Base-by-base conservation (phyloP, 2,329 filamentous ascomycete genomes). In the Exserohilum rostratum region DNA sequence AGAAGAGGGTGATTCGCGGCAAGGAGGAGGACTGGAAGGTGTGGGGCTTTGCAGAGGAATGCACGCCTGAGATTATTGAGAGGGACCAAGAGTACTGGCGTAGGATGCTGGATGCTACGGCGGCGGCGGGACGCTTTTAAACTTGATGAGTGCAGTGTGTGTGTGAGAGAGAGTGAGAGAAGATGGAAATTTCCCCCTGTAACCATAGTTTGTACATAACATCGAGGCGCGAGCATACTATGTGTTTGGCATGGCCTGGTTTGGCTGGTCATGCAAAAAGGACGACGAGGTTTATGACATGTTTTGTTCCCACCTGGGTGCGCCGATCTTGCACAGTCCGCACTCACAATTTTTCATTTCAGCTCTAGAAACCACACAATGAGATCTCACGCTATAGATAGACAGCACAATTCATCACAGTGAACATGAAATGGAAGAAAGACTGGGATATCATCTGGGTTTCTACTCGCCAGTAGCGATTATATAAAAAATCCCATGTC, bases 31-130 rank as follows among this genome's bases (percentile, higher is more conserved):
- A 80, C 2, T 91, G 88, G 88, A 80, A 78, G 68, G 72, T 90
- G 46, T 88, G 87, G 83, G 88, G 88, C 12, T 88, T 85, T 17
- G 76, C 84, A 27, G 72, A 81, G 37, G 80, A 84, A 63, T 85
- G 82, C 33, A 72, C 65, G 25, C 59, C 60, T 4, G 58, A 62
- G 42, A 58, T 38, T 12, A 58, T 72, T 20, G 46, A 58, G 38
- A 55, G 60, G 35, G 65, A 69, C 13, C 67, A 69, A 35, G 44
- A 50, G 46, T 66, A 67, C 29, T 66, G 64, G 60, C 57, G 50
- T 20, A 53, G 60, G 49, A 61, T 58, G 44, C 17, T 70, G 37
- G 45, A 60, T 33, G 51, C 50, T 13, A 68, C 66, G 54, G 31
- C 50, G n/a, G 68, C 66, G 54, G 31, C 60, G 22, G 47, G 47